phyloP scores from a whole-genome alignment of 1,284 basidiomycete genomes.

The Tremellales sp. region DNA sequence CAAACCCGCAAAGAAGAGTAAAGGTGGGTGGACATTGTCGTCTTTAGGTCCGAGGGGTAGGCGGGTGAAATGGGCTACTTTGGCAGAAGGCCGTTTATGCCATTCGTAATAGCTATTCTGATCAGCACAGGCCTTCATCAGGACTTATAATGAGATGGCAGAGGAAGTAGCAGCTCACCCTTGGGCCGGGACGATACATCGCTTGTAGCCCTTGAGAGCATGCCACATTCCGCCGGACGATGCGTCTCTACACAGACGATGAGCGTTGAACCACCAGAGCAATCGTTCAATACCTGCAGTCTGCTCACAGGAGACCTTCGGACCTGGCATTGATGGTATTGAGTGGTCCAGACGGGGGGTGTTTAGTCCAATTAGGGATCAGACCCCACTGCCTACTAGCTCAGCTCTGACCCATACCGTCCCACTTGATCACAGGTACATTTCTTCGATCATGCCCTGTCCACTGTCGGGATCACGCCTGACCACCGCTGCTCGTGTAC shows the following conservation, averaged over 20 bases:
- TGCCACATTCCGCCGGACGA: conserved; percentile 67
- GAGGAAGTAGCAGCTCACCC: conserved; percentile 54
- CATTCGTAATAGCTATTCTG: conserved; percentile 79
- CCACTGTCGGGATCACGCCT: conserved; percentile 50
- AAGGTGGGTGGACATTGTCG: conserved; percentile 50
- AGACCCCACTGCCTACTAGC: conserved; percentile 82
- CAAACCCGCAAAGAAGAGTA: conserved; percentile 84
- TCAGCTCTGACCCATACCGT: background rate
- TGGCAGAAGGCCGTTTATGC: conserved; percentile 72
- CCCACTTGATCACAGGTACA: conserved; percentile 34
- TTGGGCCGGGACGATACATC: conserved; percentile 74
- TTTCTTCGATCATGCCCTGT: conserved; percentile 48
- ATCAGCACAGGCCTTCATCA: background rate
- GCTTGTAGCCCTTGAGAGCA: conserved; percentile 68
- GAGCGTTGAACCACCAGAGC: background rate
- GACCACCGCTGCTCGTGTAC: conserved; percentile 37
- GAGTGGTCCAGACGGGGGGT: conserved; percentile 60
- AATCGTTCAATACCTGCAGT: background rate
- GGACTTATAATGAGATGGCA: background rate
- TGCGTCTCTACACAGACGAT: conserved; percentile 29
- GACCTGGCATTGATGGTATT: conserved; percentile 86
- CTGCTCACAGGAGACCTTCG: conserved; percentile 70
- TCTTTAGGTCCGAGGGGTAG: conserved; percentile 39
- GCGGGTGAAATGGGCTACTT: conserved; percentile 75
- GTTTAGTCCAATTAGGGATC: conserved; percentile 76